A percentile compares a stretch with the other conserved stretches of the same genome.
Evolutionary conservation across 352 stramenopile genomes (phyloP).

Genomic region (Globisporangium iwayamae): DNA sequence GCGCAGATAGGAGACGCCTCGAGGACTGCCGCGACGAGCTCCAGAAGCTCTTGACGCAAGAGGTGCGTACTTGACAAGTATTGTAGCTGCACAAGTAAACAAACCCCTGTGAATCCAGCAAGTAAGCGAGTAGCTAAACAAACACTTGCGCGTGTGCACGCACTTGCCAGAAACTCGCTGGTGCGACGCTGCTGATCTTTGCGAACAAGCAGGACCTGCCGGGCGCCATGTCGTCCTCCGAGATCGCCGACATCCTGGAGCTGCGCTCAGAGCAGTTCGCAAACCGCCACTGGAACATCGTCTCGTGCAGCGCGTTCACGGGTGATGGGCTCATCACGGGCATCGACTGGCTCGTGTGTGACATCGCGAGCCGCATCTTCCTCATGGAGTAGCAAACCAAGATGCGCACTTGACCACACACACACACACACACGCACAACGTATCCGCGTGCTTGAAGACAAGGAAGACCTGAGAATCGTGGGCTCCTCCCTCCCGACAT

Average conservation of each 20-base stretch:
- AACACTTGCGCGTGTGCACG: neutral
- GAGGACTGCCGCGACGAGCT: conserved; percentile 93
- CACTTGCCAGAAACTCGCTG: conserved; percentile 3
- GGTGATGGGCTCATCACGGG: conserved; percentile 94
- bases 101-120: neutral
- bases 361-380: conserved; percentile 96
- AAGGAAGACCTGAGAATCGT: no score
- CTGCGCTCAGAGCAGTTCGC: conserved; percentile 81
- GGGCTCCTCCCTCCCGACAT: no score
- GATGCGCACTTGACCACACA: neutral
- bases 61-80: conserved; percentile 38
- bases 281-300: conserved; percentile 85
- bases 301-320: conserved; percentile 97
- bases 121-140: neutral
- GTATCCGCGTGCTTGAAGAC: no score
- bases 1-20: conserved; percentile 90
- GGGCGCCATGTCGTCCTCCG: conserved; percentile 84
- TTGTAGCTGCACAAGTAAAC: neutral
- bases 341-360: conserved; percentile 97
- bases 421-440: no score
- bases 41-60: conserved; percentile 79
- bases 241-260: conserved; percentile 90
- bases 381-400: conserved; percentile 31
- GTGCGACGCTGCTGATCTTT: conserved; percentile 98
- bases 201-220: conserved; percentile 99